Evolutionary conservation across 2,329 filamentous ascomycete species (phyloP), one percentile per base, ranked within the genome.

Genomic region (Alternaria alternata): DNA sequence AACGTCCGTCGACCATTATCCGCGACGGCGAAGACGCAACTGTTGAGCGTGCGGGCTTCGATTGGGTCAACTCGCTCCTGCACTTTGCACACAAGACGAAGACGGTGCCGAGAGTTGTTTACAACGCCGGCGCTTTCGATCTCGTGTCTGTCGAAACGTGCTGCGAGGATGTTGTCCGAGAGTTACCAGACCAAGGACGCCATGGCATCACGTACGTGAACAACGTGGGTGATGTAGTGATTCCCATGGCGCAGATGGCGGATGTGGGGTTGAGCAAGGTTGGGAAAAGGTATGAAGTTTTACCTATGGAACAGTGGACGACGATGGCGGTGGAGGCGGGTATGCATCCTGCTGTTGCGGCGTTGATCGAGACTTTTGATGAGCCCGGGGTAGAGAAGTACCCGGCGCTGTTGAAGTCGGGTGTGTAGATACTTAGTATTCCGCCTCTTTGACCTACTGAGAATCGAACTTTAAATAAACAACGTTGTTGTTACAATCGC

Each of bases 1-100:
- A 66, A 20, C 64, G 64, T 16, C 51, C 39, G 7, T 43, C 38
- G 1, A 57, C 30, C 22, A 51, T 66, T 32, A 56, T 51, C 1
- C 60, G 63, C 20, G 14, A 39, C 4, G 49, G 32, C 16, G 48
- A 28, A 5, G 60, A 51, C 9, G 39, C 59, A 2, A 28, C 34
- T 1, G 18, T 22, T 14, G 53, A 57, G 38, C 26, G 55, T 14
- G 49, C 36, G 4, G 34, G 24, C 14, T 39, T 51, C 36, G 36
- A 51, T 26, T 51, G 36, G 49, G 46, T 65, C 7, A 34, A 46
- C 4, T 49, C 46, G 39, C 36, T 65, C 16, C 30, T 62, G 3
- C 26, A 44, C 4, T 65, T 44, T 32, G 34, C 51, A 7, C 41
- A 32, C 12, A 18, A 14, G 11, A 39, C 30, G 8, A 8, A 51